These are phyloP conservation scores for Acer campestre DNA, from an alignment of 345 rosid species.

Conservation along the genomic window DNA sequence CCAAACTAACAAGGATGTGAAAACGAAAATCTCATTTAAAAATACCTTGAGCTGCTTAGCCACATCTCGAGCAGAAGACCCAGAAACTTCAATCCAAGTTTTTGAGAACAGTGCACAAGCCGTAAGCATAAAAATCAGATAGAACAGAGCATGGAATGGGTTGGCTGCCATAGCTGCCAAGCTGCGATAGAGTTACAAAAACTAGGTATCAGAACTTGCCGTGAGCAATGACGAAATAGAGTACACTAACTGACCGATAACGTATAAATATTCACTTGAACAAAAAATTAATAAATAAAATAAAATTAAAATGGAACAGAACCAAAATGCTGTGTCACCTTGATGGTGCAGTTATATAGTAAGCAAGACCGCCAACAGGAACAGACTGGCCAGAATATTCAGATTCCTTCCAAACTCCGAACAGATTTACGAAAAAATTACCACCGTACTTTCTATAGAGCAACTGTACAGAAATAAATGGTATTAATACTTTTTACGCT, in stretches of 20 bases:
- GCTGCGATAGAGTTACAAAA: constrained; percentile 34
- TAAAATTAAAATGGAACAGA: not conserved
- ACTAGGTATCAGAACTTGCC: not conserved
- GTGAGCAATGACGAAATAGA: not conserved
- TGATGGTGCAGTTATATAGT: constrained; percentile 71
- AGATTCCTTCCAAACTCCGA: constrained; percentile 76
- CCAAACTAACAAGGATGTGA: not conserved
- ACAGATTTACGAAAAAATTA: constrained; percentile 67
- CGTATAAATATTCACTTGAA: not conserved
- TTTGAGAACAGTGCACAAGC: constrained; percentile 83
- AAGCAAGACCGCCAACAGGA: constrained; percentile 77
- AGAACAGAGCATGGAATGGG: constrained; percentile 79
- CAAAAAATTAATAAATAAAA: not conserved
- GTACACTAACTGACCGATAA: not conserved
- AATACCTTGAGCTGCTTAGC: constrained; percentile 81
- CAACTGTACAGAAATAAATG: constrained; percentile 43
- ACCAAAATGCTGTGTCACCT: constrained; percentile 32
- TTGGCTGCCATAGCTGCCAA: constrained; percentile 75
- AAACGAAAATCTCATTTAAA: not conserved
- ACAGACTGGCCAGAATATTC: constrained; percentile 69
- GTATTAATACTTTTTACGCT: not conserved
- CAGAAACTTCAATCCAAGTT: constrained; percentile 84
- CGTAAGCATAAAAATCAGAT: constrained; percentile 69
- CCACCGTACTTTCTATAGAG: constrained; percentile 67
- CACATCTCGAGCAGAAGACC: constrained; percentile 79